Evolutionary conservation across 1,284 basidiomycete genomes (phyloP).

Genomic region (Veloboletus limbatus): DNA sequence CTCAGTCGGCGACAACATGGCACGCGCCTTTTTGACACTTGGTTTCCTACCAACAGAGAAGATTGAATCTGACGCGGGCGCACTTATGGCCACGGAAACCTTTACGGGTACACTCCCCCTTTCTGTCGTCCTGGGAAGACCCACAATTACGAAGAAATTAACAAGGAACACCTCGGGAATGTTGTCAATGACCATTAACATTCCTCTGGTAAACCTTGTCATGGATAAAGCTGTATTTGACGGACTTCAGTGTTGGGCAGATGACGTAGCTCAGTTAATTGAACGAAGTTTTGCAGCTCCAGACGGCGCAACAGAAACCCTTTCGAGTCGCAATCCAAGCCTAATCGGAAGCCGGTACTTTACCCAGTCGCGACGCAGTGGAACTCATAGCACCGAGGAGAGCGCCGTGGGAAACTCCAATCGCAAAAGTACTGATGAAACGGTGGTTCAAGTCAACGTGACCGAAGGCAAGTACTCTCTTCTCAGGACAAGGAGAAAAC

Average conservation of each 20-base stretch:
- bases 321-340: conserved; percentile 57
- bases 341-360: conserved; percentile 86
- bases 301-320: conserved; percentile 34
- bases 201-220: conserved; percentile 66
- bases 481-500: not conserved
- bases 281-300: conserved; percentile 39
- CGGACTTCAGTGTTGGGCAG: conserved; percentile 80
- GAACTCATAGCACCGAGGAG: conserved; percentile 39
- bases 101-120: conserved; percentile 18
- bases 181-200: conserved; percentile 45
- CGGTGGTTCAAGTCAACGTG: conserved; percentile 50
- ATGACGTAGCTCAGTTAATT: conserved; percentile 74
- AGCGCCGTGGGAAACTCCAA: conserved; percentile 26
- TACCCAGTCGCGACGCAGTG: conserved; percentile 51
- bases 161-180: conserved; percentile 15
- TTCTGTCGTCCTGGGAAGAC: conserved; percentile 21
- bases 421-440: conserved; percentile 38
- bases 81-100: conserved; percentile 28
- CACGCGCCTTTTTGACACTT: conserved; percentile 26
- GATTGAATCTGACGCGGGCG: conserved; percentile 12
- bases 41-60: conserved; percentile 22
- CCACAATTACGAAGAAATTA: conserved; percentile 6
- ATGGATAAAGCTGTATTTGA: conserved; percentile 68
- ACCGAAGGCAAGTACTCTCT: conserved; percentile 49
- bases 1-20: conserved; percentile 29